Percentiles rank a stretch among this genome's conserved stretches.
These are phyloP conservation scores for Artemisia argyi DNA, from an alignment of 129 eudicot species.

Conservation along the genomic window DNA sequence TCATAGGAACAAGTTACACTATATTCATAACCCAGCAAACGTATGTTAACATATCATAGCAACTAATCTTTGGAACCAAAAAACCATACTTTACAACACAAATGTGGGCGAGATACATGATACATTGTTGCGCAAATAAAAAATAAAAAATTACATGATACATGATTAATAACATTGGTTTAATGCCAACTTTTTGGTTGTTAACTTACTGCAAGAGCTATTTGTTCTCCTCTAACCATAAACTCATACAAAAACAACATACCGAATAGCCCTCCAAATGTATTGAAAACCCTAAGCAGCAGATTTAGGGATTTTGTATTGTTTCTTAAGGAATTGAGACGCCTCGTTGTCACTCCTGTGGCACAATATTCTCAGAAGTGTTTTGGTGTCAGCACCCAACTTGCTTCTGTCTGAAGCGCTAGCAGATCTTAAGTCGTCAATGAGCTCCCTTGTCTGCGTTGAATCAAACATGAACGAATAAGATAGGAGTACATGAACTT, in stretches of 20 bases:
- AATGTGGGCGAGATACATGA: no score
- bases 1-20: no score
- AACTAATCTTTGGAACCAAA: no score
- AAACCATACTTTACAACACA: no score
- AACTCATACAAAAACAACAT: slow-evolving; percentile 19
- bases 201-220: slow-evolving; percentile 19
- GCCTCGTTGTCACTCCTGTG: slow-evolving; percentile 93
- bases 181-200: slow-evolving; percentile 6
- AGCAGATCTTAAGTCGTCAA: slow-evolving; percentile 78
- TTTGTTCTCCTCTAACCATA: slow-evolving; percentile 23
- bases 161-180: not conserved
- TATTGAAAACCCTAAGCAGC: slow-evolving; percentile 43
- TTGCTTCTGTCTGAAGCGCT: slow-evolving; percentile 69
- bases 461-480: slow-evolving; percentile 16
- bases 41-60: no score
- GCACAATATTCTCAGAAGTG: slow-evolving; percentile 77
- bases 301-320: slow-evolving; percentile 91
- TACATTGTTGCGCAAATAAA: not conserved
- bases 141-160: not conserved
- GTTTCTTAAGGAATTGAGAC: slow-evolving; percentile 97
- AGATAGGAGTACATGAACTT: not conserved
- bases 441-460: slow-evolving; percentile 86
- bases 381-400: slow-evolving; percentile 83
- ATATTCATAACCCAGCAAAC: no score
- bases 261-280: slow-evolving; percentile 2